phyloP scores from a whole-genome alignment of 2,329 filamentous ascomycete genomes.

The Fusarium pseudoanthophilum region DNA sequence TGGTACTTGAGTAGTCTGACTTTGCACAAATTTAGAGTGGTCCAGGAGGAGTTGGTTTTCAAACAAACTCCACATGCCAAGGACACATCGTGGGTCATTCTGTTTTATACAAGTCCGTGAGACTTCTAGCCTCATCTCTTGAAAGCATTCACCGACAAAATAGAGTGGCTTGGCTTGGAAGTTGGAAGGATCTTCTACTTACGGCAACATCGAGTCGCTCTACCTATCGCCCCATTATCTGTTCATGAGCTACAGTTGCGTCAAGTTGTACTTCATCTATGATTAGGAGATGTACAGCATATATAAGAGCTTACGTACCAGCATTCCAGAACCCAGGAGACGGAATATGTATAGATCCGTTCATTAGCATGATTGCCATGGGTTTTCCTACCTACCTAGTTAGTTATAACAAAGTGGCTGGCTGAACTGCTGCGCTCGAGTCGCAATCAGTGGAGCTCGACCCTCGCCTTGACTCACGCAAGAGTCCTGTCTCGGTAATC shows the following conservation, averaged over 20 bases:
- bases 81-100: background rate
- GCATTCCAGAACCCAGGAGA: rapidly evolving
- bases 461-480: background rate
- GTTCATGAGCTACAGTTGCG: background rate
- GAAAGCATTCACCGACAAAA: rapidly evolving
- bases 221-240: too few species aligned
- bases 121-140: background rate
- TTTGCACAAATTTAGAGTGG: background rate
- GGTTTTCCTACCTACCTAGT: too few species aligned
- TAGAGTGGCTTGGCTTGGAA: rapidly evolving
- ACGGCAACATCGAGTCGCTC: rapidly evolving
- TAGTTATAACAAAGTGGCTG: background rate
- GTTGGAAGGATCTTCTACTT: too few species aligned
- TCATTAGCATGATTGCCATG: too few species aligned
- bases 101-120: background rate
- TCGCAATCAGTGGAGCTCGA: background rate
- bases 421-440: background rate
- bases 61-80: background rate
- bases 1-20: too few species aligned
- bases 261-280: background rate
- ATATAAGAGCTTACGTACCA: background rate
- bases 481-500: conserved; percentile 1
- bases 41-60: background rate
- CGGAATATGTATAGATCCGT: rapidly evolving
- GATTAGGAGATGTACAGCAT: rapidly evolving